Evolutionary conservation across 164 flowering plant genomes (phyloP), one percentile per base, ranked within the genome.

Genomic region (Platanus orientalis): DNA sequence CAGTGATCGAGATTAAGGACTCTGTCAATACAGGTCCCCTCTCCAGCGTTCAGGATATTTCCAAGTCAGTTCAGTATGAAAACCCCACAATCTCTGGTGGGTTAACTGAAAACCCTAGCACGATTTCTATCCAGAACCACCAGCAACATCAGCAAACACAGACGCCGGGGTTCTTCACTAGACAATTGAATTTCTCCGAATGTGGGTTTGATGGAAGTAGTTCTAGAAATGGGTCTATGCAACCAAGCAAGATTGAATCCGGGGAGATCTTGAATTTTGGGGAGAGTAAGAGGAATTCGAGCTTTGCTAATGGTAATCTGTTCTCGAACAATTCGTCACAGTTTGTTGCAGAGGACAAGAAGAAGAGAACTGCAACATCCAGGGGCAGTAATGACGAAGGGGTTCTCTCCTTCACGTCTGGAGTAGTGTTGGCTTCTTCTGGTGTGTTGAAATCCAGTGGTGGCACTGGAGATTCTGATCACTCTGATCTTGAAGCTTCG

Each of bases 401-500:
- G n/a, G 81, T 94, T 80, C 74, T 87, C 12, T 85, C 95, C 0
- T 90, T 92, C 60, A 75, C 83, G 16, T 88, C 97, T 0, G 79
- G 85, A n/a, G 84, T 79, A 29, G 70, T 87, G 4, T 58, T 83
- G 54, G 79, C 93, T 9, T 79, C 84, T 32, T 76, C 80, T 0
- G 72, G 78, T n/a, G 64, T 57, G 19, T 73, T 62, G 65, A 80
- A 76, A 65, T 73, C 85, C 0, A 62, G 72, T 36, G 78, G 69
- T 20, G 73, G 76, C 2, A 84, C 68, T 12, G 81, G 59, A 1
- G 93, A 88, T 60, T 88, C 96, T 0, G 94, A 88, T 56, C 88
- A 93, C 25, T 90, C 98, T 0, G 97, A 93, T 69, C 78, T 85
- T 0, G 98, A 93, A 34, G 92, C 96, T 0, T 90, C 97, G 0